phyloP scores from a whole-genome alignment of 305 asterid genomes.

The Solanum hybrid region DNA sequence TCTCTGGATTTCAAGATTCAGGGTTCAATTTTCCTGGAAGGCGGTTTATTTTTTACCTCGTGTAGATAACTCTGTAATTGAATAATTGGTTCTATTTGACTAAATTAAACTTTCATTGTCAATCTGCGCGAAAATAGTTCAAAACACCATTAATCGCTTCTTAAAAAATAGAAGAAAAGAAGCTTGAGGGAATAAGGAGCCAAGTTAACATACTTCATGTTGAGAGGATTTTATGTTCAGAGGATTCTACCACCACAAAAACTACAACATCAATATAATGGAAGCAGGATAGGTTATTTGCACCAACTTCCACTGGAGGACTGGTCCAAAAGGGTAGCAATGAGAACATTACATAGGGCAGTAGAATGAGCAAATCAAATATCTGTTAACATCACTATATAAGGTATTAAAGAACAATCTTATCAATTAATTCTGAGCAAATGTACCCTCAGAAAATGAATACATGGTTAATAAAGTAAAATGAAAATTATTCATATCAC shows the following conservation, averaged over 20 bases:
- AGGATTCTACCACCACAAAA: background rate
- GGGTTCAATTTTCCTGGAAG: background rate
- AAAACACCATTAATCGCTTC: background rate
- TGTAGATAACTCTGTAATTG: background rate
- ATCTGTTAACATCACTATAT: background rate
- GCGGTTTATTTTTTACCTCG: background rate
- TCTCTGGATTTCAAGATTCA: background rate
- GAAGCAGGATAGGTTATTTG: conserved; percentile 3
- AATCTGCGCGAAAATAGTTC: background rate
- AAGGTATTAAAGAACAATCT: background rate
- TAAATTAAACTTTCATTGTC: background rate
- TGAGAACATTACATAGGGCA: background rate
- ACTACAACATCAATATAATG: background rate
- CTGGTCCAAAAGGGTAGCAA: background rate
- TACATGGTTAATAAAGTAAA: background rate
- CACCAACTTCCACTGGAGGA: background rate
- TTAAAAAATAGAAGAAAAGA: background rate
- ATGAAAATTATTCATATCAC: background rate
- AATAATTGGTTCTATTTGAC: background rate
- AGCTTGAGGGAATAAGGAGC: background rate
- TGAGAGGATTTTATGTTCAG: background rate
- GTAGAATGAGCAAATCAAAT: background rate
- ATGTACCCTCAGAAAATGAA: background rate
- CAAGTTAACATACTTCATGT: background rate
- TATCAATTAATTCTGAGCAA: background rate